A percentile compares a stretch with the other conserved stretches of the same genome.
phyloP scores from a whole-genome alignment of 2,329 filamentous ascomycete species.

The Colletotrichum endophyticum region DNA sequence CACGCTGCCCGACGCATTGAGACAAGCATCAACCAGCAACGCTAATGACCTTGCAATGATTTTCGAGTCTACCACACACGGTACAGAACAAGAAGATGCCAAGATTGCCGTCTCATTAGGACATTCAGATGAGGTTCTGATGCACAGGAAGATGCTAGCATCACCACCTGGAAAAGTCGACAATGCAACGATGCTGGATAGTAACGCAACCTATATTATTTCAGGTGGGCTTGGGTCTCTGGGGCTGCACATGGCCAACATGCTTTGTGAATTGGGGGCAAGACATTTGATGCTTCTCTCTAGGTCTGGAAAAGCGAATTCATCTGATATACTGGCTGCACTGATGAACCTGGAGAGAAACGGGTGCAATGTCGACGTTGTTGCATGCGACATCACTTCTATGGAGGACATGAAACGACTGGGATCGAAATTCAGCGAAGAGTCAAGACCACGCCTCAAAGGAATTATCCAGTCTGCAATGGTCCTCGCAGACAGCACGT shows the following conservation, averaged over 20 bases:
- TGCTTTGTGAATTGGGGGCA: conserved; percentile 30
- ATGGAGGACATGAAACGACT: conserved; percentile 8
- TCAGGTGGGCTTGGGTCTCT: conserved; percentile 33
- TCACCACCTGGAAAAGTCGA: neutral
- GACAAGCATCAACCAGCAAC: neutral
- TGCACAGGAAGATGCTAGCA: neutral
- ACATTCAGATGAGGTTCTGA: neutral
- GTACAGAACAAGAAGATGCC: neutral
- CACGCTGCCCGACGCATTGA: neutral
- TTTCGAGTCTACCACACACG: neutral
- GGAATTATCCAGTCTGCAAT: conserved; percentile 36
- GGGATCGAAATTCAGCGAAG: conserved; percentile 24
- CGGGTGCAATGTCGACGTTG: conserved; percentile 21
- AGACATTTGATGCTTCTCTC: conserved; percentile 32
- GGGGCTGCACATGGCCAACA: conserved; percentile 25
- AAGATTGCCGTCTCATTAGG: neutral
- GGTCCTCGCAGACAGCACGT: conserved; percentile 27
- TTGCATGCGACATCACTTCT: conserved; percentile 23
- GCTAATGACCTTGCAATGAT: neutral
- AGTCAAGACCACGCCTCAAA: neutral
- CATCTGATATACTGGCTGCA: conserved; percentile 5
- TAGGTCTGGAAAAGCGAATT: conserved; percentile 26
- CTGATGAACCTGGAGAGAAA: conserved; percentile 21
- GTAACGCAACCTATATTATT: conserved; percentile 30
- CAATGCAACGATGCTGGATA: conserved; percentile 3